These are phyloP conservation scores for Salvia splendens DNA, from an alignment of 257 asterid species.

Conservation along the genomic window DNA sequence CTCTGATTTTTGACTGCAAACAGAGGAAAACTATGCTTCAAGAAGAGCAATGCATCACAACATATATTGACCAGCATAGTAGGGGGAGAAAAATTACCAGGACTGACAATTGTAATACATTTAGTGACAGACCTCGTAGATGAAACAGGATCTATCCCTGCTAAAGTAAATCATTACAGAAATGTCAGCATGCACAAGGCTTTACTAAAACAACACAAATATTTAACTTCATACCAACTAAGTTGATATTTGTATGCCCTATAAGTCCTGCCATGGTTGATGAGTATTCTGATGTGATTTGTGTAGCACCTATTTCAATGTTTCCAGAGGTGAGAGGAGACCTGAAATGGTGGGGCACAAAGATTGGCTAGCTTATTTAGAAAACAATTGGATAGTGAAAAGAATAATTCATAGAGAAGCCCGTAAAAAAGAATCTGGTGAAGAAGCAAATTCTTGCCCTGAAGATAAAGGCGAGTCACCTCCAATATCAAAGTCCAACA, in stretches of 20 bases:
- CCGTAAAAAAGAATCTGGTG: slow-evolving; percentile 43
- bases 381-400: background rate
- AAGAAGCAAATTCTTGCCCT: slow-evolving; percentile 43
- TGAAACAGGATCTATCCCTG: slow-evolving; percentile 66
- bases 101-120: slow-evolving; percentile 69
- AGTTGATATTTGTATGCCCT: slow-evolving; percentile 48
- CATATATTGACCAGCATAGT: background rate
- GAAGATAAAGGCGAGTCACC: slow-evolving; percentile 39
- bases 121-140: slow-evolving; percentile 71
- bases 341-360: slow-evolving; percentile 45
- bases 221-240: slow-evolving; percentile 47
- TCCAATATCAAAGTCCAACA: slow-evolving; percentile 47
- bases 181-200: slow-evolving; percentile 17
- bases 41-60: slow-evolving; percentile 5
- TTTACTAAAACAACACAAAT: background rate
- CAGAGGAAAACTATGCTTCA: slow-evolving; percentile 19
- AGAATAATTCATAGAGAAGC: background rate
- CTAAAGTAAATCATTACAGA: slow-evolving; percentile 14
- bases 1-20: slow-evolving; percentile 56
- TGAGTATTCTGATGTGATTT: slow-evolving; percentile 48
- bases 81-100: slow-evolving; percentile 59
- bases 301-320: slow-evolving; percentile 39
- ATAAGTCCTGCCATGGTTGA: slow-evolving; percentile 54
- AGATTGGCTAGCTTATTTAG: slow-evolving; percentile 9
- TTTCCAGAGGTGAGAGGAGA: slow-evolving; percentile 48